Base-by-base conservation (phyloP, 192 early-diverging fungal species). In the Chytriomyces sp. region DNA sequence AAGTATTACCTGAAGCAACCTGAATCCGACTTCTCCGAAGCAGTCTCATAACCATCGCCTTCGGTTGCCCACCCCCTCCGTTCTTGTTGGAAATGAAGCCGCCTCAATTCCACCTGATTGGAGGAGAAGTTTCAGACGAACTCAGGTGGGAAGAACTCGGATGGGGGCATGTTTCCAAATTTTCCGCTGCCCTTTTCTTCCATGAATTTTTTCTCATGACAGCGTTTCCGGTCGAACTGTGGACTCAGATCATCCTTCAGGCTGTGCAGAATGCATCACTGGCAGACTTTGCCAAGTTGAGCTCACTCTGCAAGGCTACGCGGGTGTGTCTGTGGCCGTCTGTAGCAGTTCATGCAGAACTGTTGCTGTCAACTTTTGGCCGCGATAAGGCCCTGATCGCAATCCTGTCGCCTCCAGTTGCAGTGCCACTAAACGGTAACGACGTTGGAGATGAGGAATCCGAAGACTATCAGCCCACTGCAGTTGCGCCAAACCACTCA, bases 401-500 rank as follows among this genome's bases (percentile, higher is more conserved):
- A 14, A 14, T 30, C 19, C 31, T 58, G 19, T 25, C 14, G 56
- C 19, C 14, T 2, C 26, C 22, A 0, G 31, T 0, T 4, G 56
- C 22, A 2, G 28, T 25, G 56, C 12, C 1, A 17, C 12, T 12
- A 6, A 41, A 26, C 10, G 63, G 52, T 34, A 14, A 49, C 7
- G 63, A 65, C 63, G 38, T 28, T 52, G 63, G 25, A 10, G 63
- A 65, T 14, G 63, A 49, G 2, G 59, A 61, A 36, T 30, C 32
- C 22, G 25, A 34, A 1, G 59, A 36, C 2, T 30, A 61, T 61
- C 12, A 31, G 25, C 26, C 26, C 7, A 8, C 33, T 3, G 36
- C 32, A 61, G 10, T 14, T 28, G 12, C 22, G 19, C 30, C 17
- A n/a, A 31, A 58, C 30, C 22, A 58, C 22, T 25, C 12, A 31